Base-by-base conservation (phyloP, 2,329 filamentous ascomycete genomes). In the Colletotrichum euphorbiae region DNA sequence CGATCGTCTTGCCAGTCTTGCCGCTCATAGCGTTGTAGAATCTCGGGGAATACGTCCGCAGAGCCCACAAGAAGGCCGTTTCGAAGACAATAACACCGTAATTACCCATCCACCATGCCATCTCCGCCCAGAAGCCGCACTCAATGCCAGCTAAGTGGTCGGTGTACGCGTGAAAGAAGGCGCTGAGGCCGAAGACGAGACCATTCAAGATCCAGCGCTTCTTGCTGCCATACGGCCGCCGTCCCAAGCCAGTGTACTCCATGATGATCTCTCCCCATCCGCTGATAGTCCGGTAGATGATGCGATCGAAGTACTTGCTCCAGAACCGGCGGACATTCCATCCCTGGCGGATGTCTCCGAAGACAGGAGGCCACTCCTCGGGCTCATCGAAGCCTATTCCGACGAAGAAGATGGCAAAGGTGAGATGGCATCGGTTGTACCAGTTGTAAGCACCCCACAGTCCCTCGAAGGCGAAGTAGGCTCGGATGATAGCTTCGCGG, bases 321-420 rank as follows among this genome's bases (percentile, higher is more conserved):
- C 71, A 72, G 31, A 69, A 69, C 2, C 71, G 67, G 13, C 70
- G 59, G 17, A 72, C 13, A 11, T 45, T 69, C 59, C 70, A 72
- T 4, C 67, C 71, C 60, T 73, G 58, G 2, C 61, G 17, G 13
- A 71, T 58, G 36, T 67, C 65, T 21, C 71, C 71, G 28, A 73
- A 73, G 11, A 71, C 43, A 2, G 65, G 67, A 2, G 71, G 71
- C 71, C 71, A 72, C 31, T 72, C 71, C 19, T 70, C 68, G 1
- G 71, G 71, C 17, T 63, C 58, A 50, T 69, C 67, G 17, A 69
- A 28, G 6, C 52, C 28, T 24, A 67, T 28, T 6, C 28, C 63
- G 21, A 69, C 62, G 42, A 69, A 69, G 38, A 67, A 61, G 21
- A 65, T 13, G 21, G 46, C 61, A 8, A 43, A 48, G 6, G n/a